Base-by-base conservation (phyloP, 805 yeast genomes). In the Phaffomyces thermotolerans region DNA sequence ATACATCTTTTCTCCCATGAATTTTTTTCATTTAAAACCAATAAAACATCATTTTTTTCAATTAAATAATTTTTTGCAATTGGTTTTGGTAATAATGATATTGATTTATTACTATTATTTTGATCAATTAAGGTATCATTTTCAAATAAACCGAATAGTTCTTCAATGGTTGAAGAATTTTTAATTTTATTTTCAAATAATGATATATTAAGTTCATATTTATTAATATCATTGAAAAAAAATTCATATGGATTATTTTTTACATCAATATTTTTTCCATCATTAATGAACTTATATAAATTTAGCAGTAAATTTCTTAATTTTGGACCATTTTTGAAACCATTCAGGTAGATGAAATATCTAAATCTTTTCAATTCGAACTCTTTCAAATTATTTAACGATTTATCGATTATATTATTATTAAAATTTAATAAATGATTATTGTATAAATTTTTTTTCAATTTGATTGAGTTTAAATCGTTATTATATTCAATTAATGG, bases 1-100 rank as follows among this genome's bases (percentile, higher is more conserved):
- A 88, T 84, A 90, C 95, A 85, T 59, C 83, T 89, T 54, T 86
- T 87, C 60, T 87, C 95, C 96, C 96, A 89, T 4, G 84, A n/a
- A n/a, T 29, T 18, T 8, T 24, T 32, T 4, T 34, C 46, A 0
- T 81, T 80, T 32, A 75, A 64, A 2, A 77, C 69, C 53, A 74
- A 78, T n/a, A 79, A 57, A 12, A 78, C 69, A 1, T 84, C 85
- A 7, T 67, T 52, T 36, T 52, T 56, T 18, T 18, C 14, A n/a
- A 36, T 18, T 10, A 27, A n/a, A 33, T 20, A 36, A 22, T 42
- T 32, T 17, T 41, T 44, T 8, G 27, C 40, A 29, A 46, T 25
- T 10, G 47, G 39, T 9, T 37, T 17, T 29, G 50, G 43, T 3
- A 17, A 17, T 15, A 36, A 17, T 1, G 17, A 20, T 36, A 27